Evolutionary conservation across 257 asterid species (phyloP), one percentile per base, ranked within the genome.

Genomic region (Solanum etuberosum): DNA sequence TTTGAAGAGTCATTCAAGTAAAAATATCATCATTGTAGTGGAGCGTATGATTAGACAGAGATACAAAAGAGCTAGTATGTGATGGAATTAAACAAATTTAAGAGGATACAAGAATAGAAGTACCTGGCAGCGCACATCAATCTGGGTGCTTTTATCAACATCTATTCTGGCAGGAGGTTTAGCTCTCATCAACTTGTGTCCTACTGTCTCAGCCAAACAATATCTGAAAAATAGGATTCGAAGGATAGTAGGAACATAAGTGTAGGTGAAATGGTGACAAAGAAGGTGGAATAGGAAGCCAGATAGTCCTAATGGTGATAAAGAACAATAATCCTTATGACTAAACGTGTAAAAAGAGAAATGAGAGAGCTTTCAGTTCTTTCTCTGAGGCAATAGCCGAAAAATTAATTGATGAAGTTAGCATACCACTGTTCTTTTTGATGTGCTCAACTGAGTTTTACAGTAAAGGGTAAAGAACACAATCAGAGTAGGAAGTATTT

Each of bases 71-170:
- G 85, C 85, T 81, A 31, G 20, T 31, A 81, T 48, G 40, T 48
- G 70, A 72, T 32, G 80, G 85, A 85, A 85, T 42, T 32, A 38
- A 72, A 43, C 25, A 31, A 67, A 85, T 43, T 85, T 12, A 9
- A 77, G 86, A 85, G 38, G 29, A 80, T 23, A 32, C 74, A 70
- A 83, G 54, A 10, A 73, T 48, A 86, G 20, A 76, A 80, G 88
- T 88, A 96, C 99, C 99, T 96, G 95, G 93, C 98, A 97, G 72
- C 97, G 94, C 87, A 97, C 98, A 48, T 95, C 98, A 85, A 95
- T 89, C 88, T 88, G 92, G 87, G 93, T 91, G 87, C 87, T 92
- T 86, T 91, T 90, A 65, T 95, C 98, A 29, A 97, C 87, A 87
- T 76, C 91, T 76, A 97, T 89, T 88, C 72, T 92, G 88, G 93